Conservation (phyloP, 106 monocot genomes). For the Amphibolis antarctica region DNA sequence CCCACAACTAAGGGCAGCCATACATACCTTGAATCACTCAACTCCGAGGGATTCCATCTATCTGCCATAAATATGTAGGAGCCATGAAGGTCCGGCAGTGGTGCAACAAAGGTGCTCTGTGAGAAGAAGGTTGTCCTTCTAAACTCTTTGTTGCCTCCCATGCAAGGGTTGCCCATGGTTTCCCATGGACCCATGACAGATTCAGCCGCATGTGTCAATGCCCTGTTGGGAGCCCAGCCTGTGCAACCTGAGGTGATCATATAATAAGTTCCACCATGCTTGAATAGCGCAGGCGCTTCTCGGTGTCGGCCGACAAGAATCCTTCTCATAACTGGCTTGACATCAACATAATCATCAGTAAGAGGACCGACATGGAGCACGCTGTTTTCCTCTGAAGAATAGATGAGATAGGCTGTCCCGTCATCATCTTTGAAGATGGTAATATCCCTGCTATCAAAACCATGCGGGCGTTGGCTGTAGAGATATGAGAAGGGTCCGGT, state of each 20-base stretch:
- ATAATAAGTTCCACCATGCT: conserved; percentile 64
- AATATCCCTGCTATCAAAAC: too few species aligned
- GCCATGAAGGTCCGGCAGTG: conserved; percentile 46
- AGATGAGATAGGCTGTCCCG: conserved; percentile 57
- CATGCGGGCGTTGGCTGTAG: conserved; percentile 55
- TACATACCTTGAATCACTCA: conserved; percentile 87
- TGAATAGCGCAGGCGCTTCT: conserved; percentile 87
- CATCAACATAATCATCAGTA: conserved; percentile 63
- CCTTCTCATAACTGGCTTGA: conserved; percentile 34
- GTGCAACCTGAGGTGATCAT: conserved; percentile 96
- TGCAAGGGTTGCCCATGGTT: conserved; percentile 79
- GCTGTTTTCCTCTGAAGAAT: conserved; percentile 74
- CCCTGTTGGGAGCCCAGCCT: conserved; percentile 88
- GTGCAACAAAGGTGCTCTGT: conserved; percentile 69
- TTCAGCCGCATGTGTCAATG: conserved; percentile 66
- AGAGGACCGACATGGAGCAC: conserved; percentile 74
- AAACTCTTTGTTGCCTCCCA: conserved; percentile 68
- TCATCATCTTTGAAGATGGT: conserved; percentile 95
- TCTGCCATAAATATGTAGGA: conserved; percentile 88
- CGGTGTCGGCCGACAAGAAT: conserved; percentile 64
- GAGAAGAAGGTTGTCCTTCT: conserved; percentile 73
- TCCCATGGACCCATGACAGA: conserved; percentile 93
- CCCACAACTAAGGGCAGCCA: conserved; percentile 79
- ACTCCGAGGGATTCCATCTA: conserved; percentile 72
- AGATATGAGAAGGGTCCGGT: conserved; percentile 54